Percentiles rank a stretch among this genome's conserved stretches.
Evolutionary conservation across 2,329 filamentous ascomycete genomes (phyloP).

Genomic region (Ceratocystis cubensis): DNA sequence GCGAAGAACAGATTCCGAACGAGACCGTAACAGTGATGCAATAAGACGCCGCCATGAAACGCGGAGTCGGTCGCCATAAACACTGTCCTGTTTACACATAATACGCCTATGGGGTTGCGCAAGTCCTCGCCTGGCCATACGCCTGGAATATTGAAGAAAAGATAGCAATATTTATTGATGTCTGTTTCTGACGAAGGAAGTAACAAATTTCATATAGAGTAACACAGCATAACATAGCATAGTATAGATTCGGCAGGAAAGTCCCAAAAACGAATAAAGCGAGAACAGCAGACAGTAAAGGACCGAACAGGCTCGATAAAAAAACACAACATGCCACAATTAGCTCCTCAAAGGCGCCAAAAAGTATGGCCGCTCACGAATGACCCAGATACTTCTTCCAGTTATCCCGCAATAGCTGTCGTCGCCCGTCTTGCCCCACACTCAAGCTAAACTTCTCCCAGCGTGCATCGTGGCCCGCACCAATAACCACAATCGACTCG

Average conservation of each 20-base stretch:
- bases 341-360: background rate
- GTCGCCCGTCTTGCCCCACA: constrained; percentile 55
- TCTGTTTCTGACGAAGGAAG: background rate
- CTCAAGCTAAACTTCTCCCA: constrained; percentile 78
- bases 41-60: constrained; percentile 23
- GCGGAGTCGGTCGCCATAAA: background rate
- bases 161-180: background rate
- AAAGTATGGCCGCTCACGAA: constrained; percentile 24
- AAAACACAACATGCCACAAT: constrained; percentile 14
- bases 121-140: background rate
- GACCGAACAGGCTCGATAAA: background rate
- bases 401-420: constrained; percentile 55
- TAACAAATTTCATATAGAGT: constrained; percentile 8
- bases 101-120: background rate
- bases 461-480: constrained; percentile 64
- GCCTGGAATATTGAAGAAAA: background rate
- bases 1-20: constrained; percentile 17
- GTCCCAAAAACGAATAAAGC: background rate
- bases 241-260: constrained; percentile 15
- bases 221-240: background rate
- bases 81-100: background rate
- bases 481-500: constrained; percentile 59
- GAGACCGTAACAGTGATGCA: constrained; percentile 21
- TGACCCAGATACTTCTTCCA: constrained; percentile 65
- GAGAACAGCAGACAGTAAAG: background rate